Base-by-base conservation (phyloP, 1,284 basidiomycete genomes). In the Meira nashicola region DNA sequence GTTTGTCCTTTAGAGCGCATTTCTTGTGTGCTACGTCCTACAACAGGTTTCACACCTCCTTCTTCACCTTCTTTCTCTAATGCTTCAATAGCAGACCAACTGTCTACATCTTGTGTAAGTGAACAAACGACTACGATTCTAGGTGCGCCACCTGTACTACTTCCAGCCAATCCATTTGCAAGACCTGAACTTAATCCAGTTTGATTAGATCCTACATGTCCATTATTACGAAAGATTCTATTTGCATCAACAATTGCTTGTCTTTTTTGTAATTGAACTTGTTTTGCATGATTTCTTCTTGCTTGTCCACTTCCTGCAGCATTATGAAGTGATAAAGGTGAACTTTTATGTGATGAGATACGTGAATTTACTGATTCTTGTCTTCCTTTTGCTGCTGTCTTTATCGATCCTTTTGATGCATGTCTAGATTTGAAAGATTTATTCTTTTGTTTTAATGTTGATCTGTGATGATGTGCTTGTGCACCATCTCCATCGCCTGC, bases 51-150 rank as follows among this genome's bases (percentile, higher is more conserved):
- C 15, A 74, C 62, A 10, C 71, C 80, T 1, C 86, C 80, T 33
- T 86, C 81, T 55, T 86, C 86, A 17, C 90, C 79, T 7, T 86
- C 82, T 44, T 83, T 81, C 2, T 87, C 84, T n/a, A 97, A 82
- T 2, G 84, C 81, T 52, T 80, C 74, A 0, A 86, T 84, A 1
- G 84, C 82, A 53, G 79, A 80, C 61, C 79, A 81, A 0, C 85
- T 76, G 66, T 81, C 80, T n/a, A 88, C 82, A 71, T 90, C 90
- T 40, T 81, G 81, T 15, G 85, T 86, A 21, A 94, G 81, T 1
- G 90, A 87, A 23, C 93, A 83, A 41, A 92, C 84, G 0, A 89
- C 86, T 11, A 90, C 86, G 55, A 91, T 87, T 37, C 89, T 83
- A 14, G 89, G 89, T 1, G 87, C 86, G 8, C 89, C 89, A 5